Evolutionary conservation across 2,329 filamentous ascomycete species (phyloP), one percentile per base, ranked within the genome.

Genomic region (Didymella sp.): DNA sequence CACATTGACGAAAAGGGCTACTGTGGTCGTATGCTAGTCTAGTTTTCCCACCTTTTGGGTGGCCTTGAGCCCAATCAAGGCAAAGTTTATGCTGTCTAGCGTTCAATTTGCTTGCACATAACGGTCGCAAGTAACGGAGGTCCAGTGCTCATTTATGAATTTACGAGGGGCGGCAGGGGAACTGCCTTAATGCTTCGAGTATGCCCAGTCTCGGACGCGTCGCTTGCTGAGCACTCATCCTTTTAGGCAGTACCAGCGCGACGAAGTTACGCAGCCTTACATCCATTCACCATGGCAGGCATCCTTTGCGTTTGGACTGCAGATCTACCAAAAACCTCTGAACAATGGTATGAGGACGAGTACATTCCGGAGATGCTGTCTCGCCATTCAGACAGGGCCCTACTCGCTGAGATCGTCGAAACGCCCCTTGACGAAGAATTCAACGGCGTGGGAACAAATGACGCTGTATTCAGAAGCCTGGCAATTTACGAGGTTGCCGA

Each of bases 301-400:
- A 21, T 68, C 19, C 33, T 59, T n/a, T 63, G 56, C 27, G 51
- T 51, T 28, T 68, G 65, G 65, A 57, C 60, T 42, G 44, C 51
- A 8, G 59, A 57, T 12, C 11, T 68, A n/a, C 51, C 61, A 13
- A 51, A 59, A 2, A 38, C 58, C 11, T 51, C 48, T 25, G 35
- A 50, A 3, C 49, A 59, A 15, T 66, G 62, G 61, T 67, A 63
- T 33, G 53, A 63, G 25, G 40, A 66, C 17, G 51, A 62, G 25
- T 61, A 50, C 17, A 38, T 69, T 9, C 57, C 60, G 2, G 31
- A n/a, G 22, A 50, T 52, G 48, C 15, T 41, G 13, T 40, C 46
- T 19, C 27, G 48, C n/a, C 48, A 59, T 24, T 33, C 50, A 3
- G 15, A 37, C 21, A 54, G 58, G 17, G 44, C 41, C 3, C 33